These are phyloP conservation scores for Gossypium bickii DNA, from an alignment of 345 rosid species.

Conservation along the genomic window DNA sequence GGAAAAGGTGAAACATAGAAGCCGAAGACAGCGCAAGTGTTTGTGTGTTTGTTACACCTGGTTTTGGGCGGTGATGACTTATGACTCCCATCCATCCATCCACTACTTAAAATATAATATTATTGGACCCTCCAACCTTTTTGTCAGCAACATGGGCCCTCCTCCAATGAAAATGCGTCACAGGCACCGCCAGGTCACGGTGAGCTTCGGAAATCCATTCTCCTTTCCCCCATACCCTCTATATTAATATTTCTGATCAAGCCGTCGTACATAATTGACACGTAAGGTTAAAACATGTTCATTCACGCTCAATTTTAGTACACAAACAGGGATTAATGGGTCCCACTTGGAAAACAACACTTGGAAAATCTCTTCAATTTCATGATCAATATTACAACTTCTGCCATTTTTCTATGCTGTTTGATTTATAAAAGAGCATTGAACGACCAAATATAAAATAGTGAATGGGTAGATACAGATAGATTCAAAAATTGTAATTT, in stretches of 20 bases:
- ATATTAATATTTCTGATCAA: neutral
- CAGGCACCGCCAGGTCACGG: neutral
- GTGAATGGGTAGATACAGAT: no score
- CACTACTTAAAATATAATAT: neutral
- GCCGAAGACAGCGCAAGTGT: no score
- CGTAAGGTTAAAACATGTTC: neutral
- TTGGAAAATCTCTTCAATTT: neutral
- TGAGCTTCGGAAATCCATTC: neutral
- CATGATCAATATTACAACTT: neutral
- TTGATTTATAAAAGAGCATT: neutral
- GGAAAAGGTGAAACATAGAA: no score
- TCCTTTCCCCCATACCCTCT: neutral
- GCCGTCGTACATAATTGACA: neutral
- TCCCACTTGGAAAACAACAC: conserved; percentile 5
- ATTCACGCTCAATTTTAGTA: no score
- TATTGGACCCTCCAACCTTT: neutral
- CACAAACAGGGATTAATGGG: neutral
- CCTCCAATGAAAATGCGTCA: neutral
- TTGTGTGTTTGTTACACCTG: neutral
- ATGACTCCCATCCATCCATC: neutral
- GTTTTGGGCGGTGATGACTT: neutral
- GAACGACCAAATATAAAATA: no score
- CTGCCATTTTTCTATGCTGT: neutral
- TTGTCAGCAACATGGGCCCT: neutral
- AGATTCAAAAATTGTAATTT: no score